phyloP scores from a whole-genome alignment of 129 eudicot genomes.

The Tagetes patula region DNA sequence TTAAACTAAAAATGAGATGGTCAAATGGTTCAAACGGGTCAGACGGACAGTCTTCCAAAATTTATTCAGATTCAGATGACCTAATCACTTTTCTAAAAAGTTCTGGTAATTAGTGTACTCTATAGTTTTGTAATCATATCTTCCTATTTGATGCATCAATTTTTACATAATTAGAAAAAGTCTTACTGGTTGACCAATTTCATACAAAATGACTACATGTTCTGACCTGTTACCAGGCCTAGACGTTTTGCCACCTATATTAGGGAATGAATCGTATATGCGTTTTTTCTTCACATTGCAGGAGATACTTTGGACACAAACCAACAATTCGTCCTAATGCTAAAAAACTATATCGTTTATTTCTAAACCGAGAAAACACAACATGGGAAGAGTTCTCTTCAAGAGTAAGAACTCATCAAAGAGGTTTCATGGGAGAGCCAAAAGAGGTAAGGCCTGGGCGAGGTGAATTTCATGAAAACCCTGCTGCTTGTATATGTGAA shows the following conservation, averaged over 20 bases:
- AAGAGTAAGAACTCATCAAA: slow-evolving; percentile 52
- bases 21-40: not conserved
- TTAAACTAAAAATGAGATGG: not conserved
- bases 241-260: not conserved
- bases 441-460: slow-evolving; percentile 81
- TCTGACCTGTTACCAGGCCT: not conserved
- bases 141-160: not conserved
- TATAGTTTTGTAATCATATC: not conserved
- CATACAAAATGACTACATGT: not conserved
- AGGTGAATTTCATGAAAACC: slow-evolving; percentile 86
- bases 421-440: slow-evolving; percentile 89
- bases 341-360: slow-evolving; percentile 57
- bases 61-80: not conserved
- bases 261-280: not conserved
- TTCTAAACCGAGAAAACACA: slow-evolving; percentile 62
- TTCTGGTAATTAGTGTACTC: not conserved
- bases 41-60: not conserved
- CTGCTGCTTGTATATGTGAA: slow-evolving; percentile 72
- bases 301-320: slow-evolving; percentile 89
- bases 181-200: not conserved
- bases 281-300: slow-evolving; percentile 28
- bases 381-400: slow-evolving; percentile 84
- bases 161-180: not conserved
- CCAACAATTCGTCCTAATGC: slow-evolving; percentile 89
- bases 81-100: not conserved